Evolutionary conservation across 495 filamentous ascomycete genomes (phyloP), one percentile per base, ranked within the genome.

Genomic region (Neohortaea acidophila): DNA sequence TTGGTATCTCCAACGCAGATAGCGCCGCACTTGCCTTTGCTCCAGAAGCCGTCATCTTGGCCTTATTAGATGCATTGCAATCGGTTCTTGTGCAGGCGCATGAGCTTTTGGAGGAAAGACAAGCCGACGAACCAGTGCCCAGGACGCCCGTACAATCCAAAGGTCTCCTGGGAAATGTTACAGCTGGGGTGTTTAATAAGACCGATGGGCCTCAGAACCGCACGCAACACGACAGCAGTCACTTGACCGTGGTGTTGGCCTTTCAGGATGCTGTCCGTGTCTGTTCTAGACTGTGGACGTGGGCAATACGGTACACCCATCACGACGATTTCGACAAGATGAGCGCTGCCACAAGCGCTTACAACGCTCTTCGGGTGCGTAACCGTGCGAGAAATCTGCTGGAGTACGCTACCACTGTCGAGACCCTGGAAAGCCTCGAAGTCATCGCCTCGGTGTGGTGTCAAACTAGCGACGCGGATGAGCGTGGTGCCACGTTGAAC

Each of bases 161-260:
- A 51, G 81, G 86, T 30, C 93, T 96, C 57, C 94, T 97, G 51
- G 85, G 87, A 13, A 94, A 85, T 48, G 92, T 96, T 81, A 84
- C 93, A 1, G 89, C 85, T 1, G 85, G 85, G 0, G 82, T 94
- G 0, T 93, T 94, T 55, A n/a, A n/a, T n/a, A 67, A 78, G 7
- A 70, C 80, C 0, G 87, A 96, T 38, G 66, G 75, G 5, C 76
- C 67, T 2, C 84, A 84, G 37, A 63, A 70, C 18, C 70, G 84
- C 27, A 78, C 77, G 31, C 70, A 74, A 12, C 79, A 81, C 11
- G 85, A 84, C n/a, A 99, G 96, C 51, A 86, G 87, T 45, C 67
- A 87, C 26, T 66, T 99, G 18, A 94, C 86, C 0, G 89, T 99
- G 14, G 60, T 94, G 8, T 67, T 99, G n/a, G 86, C 85, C 21